A percentile compares a stretch with the other conserved stretches of the same genome.
Evolutionary conservation across 768 basidiomycete species (phyloP).

Genomic region (Phlegmacium glaucopus): DNA sequence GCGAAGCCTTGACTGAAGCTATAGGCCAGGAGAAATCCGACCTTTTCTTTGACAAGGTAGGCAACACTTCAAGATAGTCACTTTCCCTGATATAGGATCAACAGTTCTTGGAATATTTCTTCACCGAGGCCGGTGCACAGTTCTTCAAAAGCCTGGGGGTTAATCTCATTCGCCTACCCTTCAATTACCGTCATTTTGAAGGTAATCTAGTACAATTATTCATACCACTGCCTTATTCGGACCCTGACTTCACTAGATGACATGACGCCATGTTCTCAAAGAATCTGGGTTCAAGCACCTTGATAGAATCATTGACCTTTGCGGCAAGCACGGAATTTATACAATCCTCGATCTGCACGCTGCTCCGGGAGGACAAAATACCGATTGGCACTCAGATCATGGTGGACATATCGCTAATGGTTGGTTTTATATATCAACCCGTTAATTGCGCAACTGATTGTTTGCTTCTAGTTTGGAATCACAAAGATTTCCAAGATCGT

Average conservation of each 20-base stretch:
- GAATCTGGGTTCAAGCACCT: slow-evolving; percentile 76
- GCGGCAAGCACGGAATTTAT: slow-evolving; percentile 73
- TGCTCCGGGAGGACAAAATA: slow-evolving; percentile 71
- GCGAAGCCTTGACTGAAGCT: slow-evolving; percentile 60
- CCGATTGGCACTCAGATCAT: slow-evolving; percentile 78
- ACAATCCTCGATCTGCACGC: slow-evolving; percentile 82
- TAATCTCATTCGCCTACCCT: slow-evolving; percentile 74
- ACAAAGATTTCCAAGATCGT: slow-evolving; percentile 85
- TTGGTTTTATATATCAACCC: slow-evolving; percentile 13
- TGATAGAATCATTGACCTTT: slow-evolving; percentile 74
- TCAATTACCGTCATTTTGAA: slow-evolving; percentile 77
- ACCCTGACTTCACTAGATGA: slow-evolving; percentile 41
- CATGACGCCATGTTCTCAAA: slow-evolving; percentile 76
- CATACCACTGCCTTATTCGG: neutral
- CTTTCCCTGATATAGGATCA: neutral
- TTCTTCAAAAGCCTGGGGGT: slow-evolving; percentile 79
- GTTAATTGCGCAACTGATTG: neutral
- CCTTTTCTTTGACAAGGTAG: slow-evolving; percentile 82
- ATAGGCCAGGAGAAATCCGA: slow-evolving; percentile 67
- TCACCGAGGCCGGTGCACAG: slow-evolving; percentile 67
- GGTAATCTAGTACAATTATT: slow-evolving; percentile 27
- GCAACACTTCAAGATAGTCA: slow-evolving; percentile 1
- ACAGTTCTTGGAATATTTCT: slow-evolving; percentile 83
- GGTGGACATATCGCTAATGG: slow-evolving; percentile 66
- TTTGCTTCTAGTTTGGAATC: slow-evolving; percentile 57